phyloP scores from a whole-genome alignment of 2,329 filamentous ascomycete genomes.

The Macrophomina pseudophaseolina region DNA sequence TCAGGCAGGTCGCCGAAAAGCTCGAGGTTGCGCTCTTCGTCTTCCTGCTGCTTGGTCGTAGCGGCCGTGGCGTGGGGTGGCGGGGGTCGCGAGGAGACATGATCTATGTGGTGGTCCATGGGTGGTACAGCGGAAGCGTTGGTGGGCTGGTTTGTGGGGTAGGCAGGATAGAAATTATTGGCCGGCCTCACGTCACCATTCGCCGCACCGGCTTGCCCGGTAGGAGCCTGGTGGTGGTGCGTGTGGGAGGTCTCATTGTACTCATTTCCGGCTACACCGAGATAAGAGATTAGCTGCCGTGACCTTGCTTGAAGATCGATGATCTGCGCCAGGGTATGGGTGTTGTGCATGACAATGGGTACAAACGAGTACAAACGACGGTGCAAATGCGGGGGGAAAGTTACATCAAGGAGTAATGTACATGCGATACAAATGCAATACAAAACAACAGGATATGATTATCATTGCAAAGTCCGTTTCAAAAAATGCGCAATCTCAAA shows the following conservation, averaged over 20 bases:
- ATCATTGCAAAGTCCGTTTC: slow-evolving; percentile 44
- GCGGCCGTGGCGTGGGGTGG: slow-evolving; percentile 46
- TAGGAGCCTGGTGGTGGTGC: slow-evolving; percentile 69
- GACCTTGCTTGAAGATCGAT: slow-evolving; percentile 36
- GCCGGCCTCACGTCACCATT: slow-evolving; percentile 72
- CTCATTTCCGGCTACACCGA: slow-evolving; percentile 62
- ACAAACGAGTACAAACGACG: slow-evolving; percentile 26
- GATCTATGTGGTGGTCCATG: slow-evolving; percentile 63
- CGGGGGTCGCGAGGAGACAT: slow-evolving; percentile 46
- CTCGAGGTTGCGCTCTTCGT: slow-evolving; percentile 66
- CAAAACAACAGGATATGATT: slow-evolving; percentile 45
- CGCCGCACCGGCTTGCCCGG: slow-evolving; percentile 56
- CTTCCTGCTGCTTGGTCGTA: slow-evolving; percentile 55
- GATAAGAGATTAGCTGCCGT: slow-evolving; percentile 51
- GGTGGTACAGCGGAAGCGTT: slow-evolving; percentile 66
- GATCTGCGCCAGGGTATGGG: slow-evolving; percentile 33
- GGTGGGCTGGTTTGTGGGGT: slow-evolving; percentile 63
- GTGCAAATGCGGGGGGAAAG: slow-evolving; percentile 39
- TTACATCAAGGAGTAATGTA: slow-evolving; percentile 52
- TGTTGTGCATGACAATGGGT: slow-evolving; percentile 32
- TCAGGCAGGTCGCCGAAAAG: slow-evolving; percentile 90
- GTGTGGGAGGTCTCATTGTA: slow-evolving; percentile 65
- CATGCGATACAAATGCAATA: slow-evolving; percentile 41
- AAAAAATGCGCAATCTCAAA: slow-evolving; percentile 31
- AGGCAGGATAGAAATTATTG: slow-evolving; percentile 77